These are phyloP conservation scores for Lactifluus rugatus DNA, from an alignment of 768 basidiomycete genomes.

Conservation along the genomic window DNA sequence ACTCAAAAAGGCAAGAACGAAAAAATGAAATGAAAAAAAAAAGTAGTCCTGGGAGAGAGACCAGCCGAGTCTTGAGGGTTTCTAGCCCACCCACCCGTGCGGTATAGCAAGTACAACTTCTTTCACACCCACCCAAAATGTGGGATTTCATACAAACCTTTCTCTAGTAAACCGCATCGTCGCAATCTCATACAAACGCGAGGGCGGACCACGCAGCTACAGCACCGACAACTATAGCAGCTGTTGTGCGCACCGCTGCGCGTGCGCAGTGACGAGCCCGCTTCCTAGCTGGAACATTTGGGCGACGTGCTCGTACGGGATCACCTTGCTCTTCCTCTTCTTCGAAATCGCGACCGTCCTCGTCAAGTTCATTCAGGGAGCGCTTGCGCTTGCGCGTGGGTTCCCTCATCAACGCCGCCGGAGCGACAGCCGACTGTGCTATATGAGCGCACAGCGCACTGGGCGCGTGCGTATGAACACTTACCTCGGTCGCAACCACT, in stretches of 20 bases:
- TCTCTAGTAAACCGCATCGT: not conserved
- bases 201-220: conserved; percentile 66
- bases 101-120: not conserved
- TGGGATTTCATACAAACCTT: not conserved
- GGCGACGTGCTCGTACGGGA: conserved; percentile 3
- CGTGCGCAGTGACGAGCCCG: conserved; percentile 34
- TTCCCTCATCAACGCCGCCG: not conserved
- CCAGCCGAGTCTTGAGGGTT: not conserved
- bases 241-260: conserved; percentile 46
- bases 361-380: conserved; percentile 24
- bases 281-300: conserved; percentile 20
- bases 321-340: not conserved
- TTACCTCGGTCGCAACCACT: conserved; percentile 4
- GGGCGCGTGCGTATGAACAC: conserved; percentile 13
- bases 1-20: not conserved
- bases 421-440: conserved; percentile 24
- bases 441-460: conserved; percentile 18
- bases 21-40: not conserved
- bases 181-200: conserved; percentile 27
- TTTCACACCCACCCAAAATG: not conserved
- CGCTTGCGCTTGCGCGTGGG: conserved; percentile 27
- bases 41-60: not conserved
- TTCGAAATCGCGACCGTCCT: not conserved
- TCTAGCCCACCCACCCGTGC: not conserved
- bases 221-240: conserved; percentile 56